A percentile compares a stretch with the other conserved stretches of the same genome.
These are phyloP conservation scores for Beauveria asiatica DNA, from an alignment of 2,329 filamentous ascomycete genomes.

Conservation along the genomic window DNA sequence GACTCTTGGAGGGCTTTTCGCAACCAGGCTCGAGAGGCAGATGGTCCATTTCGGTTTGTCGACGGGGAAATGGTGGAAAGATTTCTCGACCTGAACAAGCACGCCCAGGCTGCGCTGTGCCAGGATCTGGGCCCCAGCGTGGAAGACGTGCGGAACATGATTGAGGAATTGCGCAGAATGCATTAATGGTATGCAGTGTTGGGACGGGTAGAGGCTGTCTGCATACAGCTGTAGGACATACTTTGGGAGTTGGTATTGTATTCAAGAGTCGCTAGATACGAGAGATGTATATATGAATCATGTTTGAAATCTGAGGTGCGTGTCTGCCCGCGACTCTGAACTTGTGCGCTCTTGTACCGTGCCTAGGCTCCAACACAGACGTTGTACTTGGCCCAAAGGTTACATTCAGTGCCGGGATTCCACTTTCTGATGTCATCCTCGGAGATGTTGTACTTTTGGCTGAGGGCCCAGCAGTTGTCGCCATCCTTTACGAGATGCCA, in stretches of 20 bases:
- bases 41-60: constrained; percentile 77
- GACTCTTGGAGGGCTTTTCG: constrained; percentile 74
- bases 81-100: constrained; percentile 65
- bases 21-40: constrained; percentile 61
- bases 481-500: neutral
- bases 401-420: neutral
- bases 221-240: neutral
- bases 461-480: neutral
- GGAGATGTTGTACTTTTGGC: neutral
- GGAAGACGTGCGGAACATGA: constrained; percentile 51
- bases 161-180: constrained; percentile 55
- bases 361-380: constrained; percentile 2
- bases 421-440: neutral
- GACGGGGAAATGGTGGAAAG: constrained; percentile 86
- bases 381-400: neutral
- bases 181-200: constrained; percentile 33
- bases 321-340: too few species aligned
- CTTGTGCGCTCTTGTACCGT: neutral
- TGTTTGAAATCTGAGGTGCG: too few species aligned
- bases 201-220: neutral
- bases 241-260: neutral
- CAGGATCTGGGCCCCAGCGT: constrained; percentile 51
- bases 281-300: neutral
- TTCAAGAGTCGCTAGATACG: neutral
- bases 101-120: constrained; percentile 44